phyloP scores from a whole-genome alignment of 768 basidiomycete species.

The Hericium rajendrae region DNA sequence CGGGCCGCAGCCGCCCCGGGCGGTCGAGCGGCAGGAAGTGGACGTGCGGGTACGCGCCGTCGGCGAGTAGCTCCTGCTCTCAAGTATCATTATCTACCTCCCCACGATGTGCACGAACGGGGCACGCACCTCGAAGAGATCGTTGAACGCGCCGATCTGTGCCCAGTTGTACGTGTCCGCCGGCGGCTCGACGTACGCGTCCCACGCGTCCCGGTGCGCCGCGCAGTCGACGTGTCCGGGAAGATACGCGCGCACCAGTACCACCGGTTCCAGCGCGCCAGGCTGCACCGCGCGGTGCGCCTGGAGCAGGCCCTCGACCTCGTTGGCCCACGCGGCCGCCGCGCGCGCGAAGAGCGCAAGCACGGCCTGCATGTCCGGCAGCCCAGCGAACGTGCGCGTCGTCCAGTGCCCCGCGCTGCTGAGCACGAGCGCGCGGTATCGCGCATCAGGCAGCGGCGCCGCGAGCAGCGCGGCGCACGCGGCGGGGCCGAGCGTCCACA shows the following conservation, averaged over 20 bases:
- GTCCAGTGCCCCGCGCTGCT: conserved; percentile 69
- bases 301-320: conserved; percentile 38
- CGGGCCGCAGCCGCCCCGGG: conserved; percentile 53
- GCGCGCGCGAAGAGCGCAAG: conserved; percentile 47
- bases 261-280: conserved; percentile 22
- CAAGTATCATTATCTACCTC: not conserved
- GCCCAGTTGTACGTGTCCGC: conserved; percentile 59
- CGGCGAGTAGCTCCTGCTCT: conserved; percentile 30
- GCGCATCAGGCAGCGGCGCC: conserved; percentile 35
- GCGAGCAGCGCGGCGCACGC: conserved; percentile 31
- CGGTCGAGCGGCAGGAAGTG: conserved; percentile 52
- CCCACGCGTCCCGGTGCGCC: conserved; percentile 33
- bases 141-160: conserved; percentile 47
- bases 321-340: conserved; percentile 42
- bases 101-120: not conserved
- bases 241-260: conserved; percentile 49
- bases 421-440: conserved; percentile 52
- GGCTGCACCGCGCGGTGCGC: conserved; percentile 19
- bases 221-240: conserved; percentile 63
- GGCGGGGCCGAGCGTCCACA: conserved; percentile 10
- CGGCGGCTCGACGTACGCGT: conserved; percentile 30
- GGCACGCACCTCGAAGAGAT: conserved; percentile 41
- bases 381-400: conserved; percentile 38
- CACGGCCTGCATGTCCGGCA: conserved; percentile 39
- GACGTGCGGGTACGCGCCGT: conserved; percentile 38